Percentiles rank a stretch among this genome's conserved stretches.
Evolutionary conservation across 2,329 filamentous ascomycete genomes (phyloP).

Genomic region (Exophiala alcalophila): DNA sequence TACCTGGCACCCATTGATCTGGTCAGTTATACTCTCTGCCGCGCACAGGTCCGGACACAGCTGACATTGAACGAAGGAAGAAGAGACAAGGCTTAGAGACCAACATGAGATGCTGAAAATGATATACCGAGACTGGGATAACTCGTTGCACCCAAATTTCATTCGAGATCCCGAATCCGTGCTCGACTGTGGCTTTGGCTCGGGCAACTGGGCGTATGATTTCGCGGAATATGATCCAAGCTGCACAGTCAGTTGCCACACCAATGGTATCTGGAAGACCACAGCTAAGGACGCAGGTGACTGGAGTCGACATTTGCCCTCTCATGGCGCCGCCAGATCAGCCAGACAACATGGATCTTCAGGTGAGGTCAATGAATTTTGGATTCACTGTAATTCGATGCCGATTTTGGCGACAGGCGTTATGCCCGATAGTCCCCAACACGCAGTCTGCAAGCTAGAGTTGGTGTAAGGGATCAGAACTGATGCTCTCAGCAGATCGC

Average conservation of each 20-base stretch:
- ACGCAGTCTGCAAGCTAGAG: too few species aligned
- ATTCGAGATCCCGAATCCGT: slow-evolving; percentile 14
- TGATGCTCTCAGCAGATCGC: slow-evolving; percentile 14
- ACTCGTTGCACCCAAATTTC: slow-evolving; percentile 14
- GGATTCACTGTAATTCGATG: too few species aligned
- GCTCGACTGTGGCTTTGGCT: slow-evolving; percentile 22
- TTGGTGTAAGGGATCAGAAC: neutral
- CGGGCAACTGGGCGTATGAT: slow-evolving; percentile 20
- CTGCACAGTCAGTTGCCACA: slow-evolving; percentile 12
- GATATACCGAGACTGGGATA: slow-evolving; percentile 21
- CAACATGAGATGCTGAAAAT: slow-evolving; percentile 20
- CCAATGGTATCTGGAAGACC: neutral
- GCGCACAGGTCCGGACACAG: neutral
- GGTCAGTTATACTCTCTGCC: slow-evolving; percentile 6
- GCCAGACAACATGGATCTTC: slow-evolving; percentile 18
- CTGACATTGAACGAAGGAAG: slow-evolving; percentile 11
- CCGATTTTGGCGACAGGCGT: too few species aligned
- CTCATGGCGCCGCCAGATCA: slow-evolving; percentile 16
- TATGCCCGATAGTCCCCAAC: too few species aligned
- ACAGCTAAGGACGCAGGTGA: slow-evolving; percentile 9
- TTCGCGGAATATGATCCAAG: slow-evolving; percentile 17
- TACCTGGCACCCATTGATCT: slow-evolving; percentile 19
- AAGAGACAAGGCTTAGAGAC: slow-evolving; percentile 18
- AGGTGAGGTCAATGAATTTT: too few species aligned
- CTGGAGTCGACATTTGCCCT: slow-evolving; percentile 18